Percentiles rank a stretch among this genome's conserved stretches.
These are phyloP conservation scores for Nakazawaea anatomiae DNA, from an alignment of 805 yeast species.

Conservation along the genomic window DNA sequence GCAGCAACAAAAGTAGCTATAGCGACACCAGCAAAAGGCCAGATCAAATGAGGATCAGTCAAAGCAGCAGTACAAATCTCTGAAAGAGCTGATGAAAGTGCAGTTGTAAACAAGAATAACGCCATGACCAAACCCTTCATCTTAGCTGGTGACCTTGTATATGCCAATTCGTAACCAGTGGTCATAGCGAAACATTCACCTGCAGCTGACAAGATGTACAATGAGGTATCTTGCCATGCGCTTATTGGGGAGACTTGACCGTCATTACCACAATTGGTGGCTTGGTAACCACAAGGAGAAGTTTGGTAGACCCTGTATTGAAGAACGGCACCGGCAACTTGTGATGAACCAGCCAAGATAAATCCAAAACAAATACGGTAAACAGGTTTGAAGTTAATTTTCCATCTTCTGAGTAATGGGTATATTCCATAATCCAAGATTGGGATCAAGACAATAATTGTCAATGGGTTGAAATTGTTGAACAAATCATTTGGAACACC, in stretches of 20 bases:
- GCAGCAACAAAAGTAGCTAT: slow-evolving; percentile 31
- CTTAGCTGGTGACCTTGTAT: slow-evolving; percentile 38
- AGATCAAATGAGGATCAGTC: slow-evolving; percentile 34
- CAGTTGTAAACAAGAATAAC: slow-evolving; percentile 25
- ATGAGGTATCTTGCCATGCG: slow-evolving; percentile 18
- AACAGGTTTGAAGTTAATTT: slow-evolving; percentile 38
- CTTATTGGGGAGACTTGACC: slow-evolving; percentile 20
- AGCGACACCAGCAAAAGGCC: slow-evolving; percentile 36
- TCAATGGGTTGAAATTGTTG: slow-evolving; percentile 47
- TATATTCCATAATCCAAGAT: slow-evolving; percentile 41
- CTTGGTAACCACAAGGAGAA: slow-evolving; percentile 44
- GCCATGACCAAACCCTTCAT: slow-evolving; percentile 43
- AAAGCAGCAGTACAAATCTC: slow-evolving; percentile 35
- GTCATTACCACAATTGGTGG: slow-evolving; percentile 17
- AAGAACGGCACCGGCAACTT: slow-evolving; percentile 43
- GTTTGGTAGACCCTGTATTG: slow-evolving; percentile 42
- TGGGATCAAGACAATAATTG: slow-evolving; percentile 47
- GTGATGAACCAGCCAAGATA: slow-evolving; percentile 38
- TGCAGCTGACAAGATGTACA: slow-evolving; percentile 31
- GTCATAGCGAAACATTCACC: slow-evolving; percentile 41
- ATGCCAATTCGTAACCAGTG: slow-evolving; percentile 41
- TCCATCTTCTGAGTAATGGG: slow-evolving; percentile 37
- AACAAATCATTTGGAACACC: slow-evolving; percentile 55
- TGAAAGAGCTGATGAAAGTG: slow-evolving; percentile 41
- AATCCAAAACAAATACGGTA: slow-evolving; percentile 43